Evolutionary conservation across 495 filamentous ascomycete species (phyloP), one percentile per base, ranked within the genome.

Genomic region (Penicillium ochrochloron): DNA sequence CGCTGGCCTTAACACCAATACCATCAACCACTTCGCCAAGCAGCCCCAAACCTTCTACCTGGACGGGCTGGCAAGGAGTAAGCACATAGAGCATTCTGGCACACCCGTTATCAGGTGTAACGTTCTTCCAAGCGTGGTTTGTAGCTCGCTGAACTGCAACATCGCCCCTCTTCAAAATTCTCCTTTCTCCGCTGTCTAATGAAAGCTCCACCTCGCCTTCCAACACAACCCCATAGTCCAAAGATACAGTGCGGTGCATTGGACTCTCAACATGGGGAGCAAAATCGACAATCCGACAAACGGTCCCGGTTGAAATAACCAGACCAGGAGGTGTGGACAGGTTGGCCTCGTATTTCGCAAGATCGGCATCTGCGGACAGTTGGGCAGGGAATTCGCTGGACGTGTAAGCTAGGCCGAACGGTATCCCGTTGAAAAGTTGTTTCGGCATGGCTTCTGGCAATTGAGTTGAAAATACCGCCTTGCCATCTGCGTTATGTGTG

Each of bases 211-310:
- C 65, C 58, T 80, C 71, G 2, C 89, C 89, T 69, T 91, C 88
- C 7, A 92, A 54, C 34, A 92, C 82, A 60, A 90, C 82, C 9
- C 86, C 87, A 59, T 88, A 91, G 63, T 91, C 89, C 0, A 92
- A 68, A 0, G 78, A 83, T 64, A 85, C 78, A 4, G 89, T 90
- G 0, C 88, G 79, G 66, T 91, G 89, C 85, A 91, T 86, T 59
- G 81, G 78, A 63, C 79, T 83, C 25, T 76, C 76, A 63, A 80
- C 76, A 14, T 74, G 77, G 0, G 88, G 88, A 0, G 76, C 66
- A n/a, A 90, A 86, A 65, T 90, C 88, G 17, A 90, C 46, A 27
- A 51, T 87, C 61, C 81, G 82, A 11, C 88, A 81, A 2, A 85
- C 75, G 1, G 72, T 35, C 33, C 33, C 33, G 33, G 33, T 35